Evolutionary conservation across 2,329 filamentous ascomycete genomes (phyloP).

Genomic region (Thermomyces lanuginosus): DNA sequence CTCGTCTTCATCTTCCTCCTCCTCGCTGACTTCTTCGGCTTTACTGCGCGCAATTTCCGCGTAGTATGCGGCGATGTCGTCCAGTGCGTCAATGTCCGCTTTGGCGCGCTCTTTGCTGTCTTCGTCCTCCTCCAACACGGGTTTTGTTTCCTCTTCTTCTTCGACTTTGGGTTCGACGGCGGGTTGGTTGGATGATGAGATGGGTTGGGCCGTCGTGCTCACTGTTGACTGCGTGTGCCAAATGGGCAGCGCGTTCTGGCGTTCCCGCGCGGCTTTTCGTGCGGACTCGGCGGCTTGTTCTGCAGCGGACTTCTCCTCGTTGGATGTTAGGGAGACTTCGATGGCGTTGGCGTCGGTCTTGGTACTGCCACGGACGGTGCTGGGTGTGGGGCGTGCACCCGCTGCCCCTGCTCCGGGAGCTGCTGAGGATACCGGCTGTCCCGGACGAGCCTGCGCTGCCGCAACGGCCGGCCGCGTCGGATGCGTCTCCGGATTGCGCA

Average conservation of each 20-base stretch:
- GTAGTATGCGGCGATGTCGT: slow-evolving; percentile 33
- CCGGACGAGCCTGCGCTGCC: slow-evolving; percentile 23
- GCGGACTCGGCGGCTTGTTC: slow-evolving; percentile 33
- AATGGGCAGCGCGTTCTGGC: slow-evolving; percentile 36
- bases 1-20: slow-evolving; percentile 24
- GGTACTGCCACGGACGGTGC: slow-evolving; percentile 25
- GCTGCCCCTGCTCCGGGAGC: too few species aligned
- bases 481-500: slow-evolving; percentile 27
- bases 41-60: slow-evolving; percentile 30
- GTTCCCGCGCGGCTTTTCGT: slow-evolving; percentile 32
- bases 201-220: slow-evolving; percentile 14
- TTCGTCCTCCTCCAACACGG: slow-evolving; percentile 26
- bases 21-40: slow-evolving; percentile 26
- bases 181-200: too few species aligned
- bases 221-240: slow-evolving; percentile 39
- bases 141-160: slow-evolving; percentile 18
- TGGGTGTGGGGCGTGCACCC: too few species aligned
- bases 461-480: slow-evolving; percentile 26
- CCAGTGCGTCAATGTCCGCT: slow-evolving; percentile 24
- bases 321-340: slow-evolving; percentile 34
- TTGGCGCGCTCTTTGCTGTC: slow-evolving; percentile 29
- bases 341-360: slow-evolving; percentile 30
- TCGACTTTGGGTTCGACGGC: slow-evolving; percentile 16
- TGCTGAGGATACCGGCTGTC: too few species aligned
- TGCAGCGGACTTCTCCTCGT: slow-evolving; percentile 32